phyloP scores from a whole-genome alignment of 805 yeast genomes.

The Tetrapisispora iriomotensis region DNA sequence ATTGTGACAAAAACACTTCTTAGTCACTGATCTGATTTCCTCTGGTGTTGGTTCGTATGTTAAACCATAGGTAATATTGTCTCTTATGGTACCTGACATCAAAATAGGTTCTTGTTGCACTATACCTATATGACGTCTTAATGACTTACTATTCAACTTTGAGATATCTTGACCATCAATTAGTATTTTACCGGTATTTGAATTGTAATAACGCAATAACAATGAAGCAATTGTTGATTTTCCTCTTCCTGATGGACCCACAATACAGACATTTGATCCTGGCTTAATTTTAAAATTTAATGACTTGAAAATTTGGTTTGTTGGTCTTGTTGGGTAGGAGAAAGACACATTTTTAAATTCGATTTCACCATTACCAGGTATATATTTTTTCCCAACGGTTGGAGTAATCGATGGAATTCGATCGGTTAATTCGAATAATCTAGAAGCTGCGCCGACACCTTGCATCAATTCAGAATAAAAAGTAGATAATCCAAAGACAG shows the following conservation, averaged over 20 bases:
- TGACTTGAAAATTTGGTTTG: conserved; percentile 43
- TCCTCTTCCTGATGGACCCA: conserved; percentile 87
- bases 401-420: conserved; percentile 62
- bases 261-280: conserved; percentile 60
- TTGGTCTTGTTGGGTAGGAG: conserved; percentile 81
- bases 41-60: conserved; percentile 54
- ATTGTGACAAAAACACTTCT: conserved; percentile 45
- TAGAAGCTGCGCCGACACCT: conserved; percentile 92
- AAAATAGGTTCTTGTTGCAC: conserved; percentile 74
- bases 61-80: conserved; percentile 67
- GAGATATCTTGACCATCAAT: conserved; percentile 46
- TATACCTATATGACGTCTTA: conserved; percentile 53
- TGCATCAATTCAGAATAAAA: conserved; percentile 95
- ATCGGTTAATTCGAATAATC: conserved; percentile 81
- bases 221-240: conserved; percentile 71
- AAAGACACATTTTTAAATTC: conserved; percentile 60
- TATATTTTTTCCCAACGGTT: conserved; percentile 45
- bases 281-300: conserved; percentile 40
- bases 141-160: conserved; percentile 37
- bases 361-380: conserved; percentile 36
- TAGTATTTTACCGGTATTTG: conserved; percentile 37
- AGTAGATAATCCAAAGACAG: conserved; percentile 85
- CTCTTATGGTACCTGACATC: conserved; percentile 70
- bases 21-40: conserved; percentile 38
- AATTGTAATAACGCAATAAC: conserved; percentile 45